phyloP scores from a whole-genome alignment of 2,329 filamentous ascomycete genomes.

The Apiospora phragmitis region DNA sequence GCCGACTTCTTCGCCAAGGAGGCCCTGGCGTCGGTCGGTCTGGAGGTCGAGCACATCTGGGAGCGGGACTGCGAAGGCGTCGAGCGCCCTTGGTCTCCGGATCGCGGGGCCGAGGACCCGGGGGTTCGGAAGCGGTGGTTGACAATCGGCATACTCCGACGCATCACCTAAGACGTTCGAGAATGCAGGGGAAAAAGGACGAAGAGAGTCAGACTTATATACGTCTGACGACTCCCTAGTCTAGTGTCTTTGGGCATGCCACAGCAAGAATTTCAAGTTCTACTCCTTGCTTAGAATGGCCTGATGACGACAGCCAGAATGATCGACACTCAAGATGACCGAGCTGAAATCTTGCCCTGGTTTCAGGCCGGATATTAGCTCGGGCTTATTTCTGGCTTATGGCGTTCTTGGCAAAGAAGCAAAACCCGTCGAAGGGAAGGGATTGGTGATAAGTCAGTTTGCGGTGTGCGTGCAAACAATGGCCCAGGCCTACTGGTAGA shows the following conservation, averaged over 20 bases:
- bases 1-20: constrained; percentile 60
- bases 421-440: background rate
- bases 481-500: background rate
- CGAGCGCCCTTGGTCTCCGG: constrained; percentile 60
- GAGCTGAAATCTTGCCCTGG: background rate
- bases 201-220: background rate
- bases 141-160: constrained; percentile 56
- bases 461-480: background rate
- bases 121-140: constrained; percentile 69
- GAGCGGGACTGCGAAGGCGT: constrained; percentile 68
- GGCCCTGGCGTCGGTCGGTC: constrained; percentile 46
- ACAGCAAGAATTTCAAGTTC: background rate
- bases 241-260: background rate
- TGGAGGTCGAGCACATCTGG: constrained; percentile 66
- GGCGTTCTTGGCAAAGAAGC: background rate
- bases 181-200: background rate
- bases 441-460: background rate
- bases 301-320: background rate
- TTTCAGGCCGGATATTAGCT: background rate
- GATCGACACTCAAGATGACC: background rate
- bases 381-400: background rate
- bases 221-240: background rate
- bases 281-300: background rate
- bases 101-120: constrained; percentile 62
- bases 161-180: constrained; percentile 18